phyloP scores from a whole-genome alignment of 108 stramenopile genomes.

The Nannochloropsis oceanica region DNA sequence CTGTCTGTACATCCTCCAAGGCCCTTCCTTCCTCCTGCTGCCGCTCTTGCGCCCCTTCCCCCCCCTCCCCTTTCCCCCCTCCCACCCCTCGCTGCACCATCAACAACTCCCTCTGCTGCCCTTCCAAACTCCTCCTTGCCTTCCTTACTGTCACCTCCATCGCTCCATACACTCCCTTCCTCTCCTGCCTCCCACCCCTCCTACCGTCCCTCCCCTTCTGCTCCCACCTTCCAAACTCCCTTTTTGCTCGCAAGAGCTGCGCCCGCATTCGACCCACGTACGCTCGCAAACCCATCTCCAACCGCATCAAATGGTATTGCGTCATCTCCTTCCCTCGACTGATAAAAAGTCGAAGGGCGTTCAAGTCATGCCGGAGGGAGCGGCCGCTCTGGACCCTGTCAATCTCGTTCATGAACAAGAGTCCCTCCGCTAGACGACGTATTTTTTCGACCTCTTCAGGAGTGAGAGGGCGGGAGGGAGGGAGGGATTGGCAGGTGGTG shows the following conservation, averaged over 20 bases:
- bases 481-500: not conserved
- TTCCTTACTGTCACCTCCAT: not conserved
- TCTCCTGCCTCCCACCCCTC: not conserved
- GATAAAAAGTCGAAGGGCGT: not conserved
- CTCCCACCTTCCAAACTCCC: not conserved
- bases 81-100: not conserved
- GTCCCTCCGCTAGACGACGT: not conserved
- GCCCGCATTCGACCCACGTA: not conserved
- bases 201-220: not conserved
- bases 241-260: not conserved
- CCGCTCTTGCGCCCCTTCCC: not conserved
- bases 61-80: not conserved
- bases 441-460: not conserved
- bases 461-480: not conserved
- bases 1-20: not conserved
- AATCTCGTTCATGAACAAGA: not conserved
- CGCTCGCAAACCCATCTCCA: not conserved
- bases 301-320: not conserved
- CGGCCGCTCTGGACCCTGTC: not conserved
- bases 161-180: not conserved
- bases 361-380: not conserved
- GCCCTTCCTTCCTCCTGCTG: not conserved
- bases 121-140: not conserved
- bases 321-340: not conserved
- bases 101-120: not conserved